Evolutionary conservation across 306 rosid genomes (phyloP).

Genomic region (Vigna hirtella): DNA sequence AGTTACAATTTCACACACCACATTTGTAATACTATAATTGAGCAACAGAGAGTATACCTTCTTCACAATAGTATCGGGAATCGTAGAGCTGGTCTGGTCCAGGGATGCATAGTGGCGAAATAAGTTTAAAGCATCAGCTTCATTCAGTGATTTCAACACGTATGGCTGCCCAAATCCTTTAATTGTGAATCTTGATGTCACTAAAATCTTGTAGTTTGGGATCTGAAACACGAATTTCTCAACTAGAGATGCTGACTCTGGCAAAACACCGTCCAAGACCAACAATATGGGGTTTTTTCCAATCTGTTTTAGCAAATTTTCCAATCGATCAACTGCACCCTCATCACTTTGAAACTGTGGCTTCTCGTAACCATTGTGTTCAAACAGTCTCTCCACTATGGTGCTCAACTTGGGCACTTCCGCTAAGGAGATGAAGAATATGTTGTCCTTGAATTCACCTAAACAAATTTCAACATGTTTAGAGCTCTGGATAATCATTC

Average conservation of each 20-base stretch:
- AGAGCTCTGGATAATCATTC: not conserved
- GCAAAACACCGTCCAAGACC: conserved; percentile 72
- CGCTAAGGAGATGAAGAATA: conserved; percentile 54
- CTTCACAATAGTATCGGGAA: conserved; percentile 49
- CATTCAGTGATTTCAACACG: conserved; percentile 47
- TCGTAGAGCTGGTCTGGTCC: conserved; percentile 21
- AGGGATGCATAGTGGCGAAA: conserved; percentile 55
- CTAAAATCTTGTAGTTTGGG: conserved; percentile 60
- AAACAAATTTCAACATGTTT: conserved; percentile 26
- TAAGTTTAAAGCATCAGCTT: conserved; percentile 54
- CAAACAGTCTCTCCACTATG: conserved; percentile 53
- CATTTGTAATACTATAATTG: not conserved
- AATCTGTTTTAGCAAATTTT: conserved; percentile 42
- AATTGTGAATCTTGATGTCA: conserved; percentile 65
- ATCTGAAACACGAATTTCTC: conserved; percentile 51
- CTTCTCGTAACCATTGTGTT: conserved; percentile 33
- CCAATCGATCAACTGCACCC: conserved; percentile 40
- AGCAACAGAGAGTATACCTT: conserved; percentile 50
- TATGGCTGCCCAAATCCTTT: conserved; percentile 40
- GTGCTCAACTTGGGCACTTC: conserved; percentile 49
- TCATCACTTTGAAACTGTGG: conserved; percentile 51
- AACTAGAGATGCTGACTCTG: conserved; percentile 52
- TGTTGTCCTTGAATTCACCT: conserved; percentile 59
- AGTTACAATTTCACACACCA: not conserved
- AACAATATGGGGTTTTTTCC: conserved; percentile 46